These are phyloP conservation scores for Bryoglossum gracile DNA, from an alignment of 495 filamentous ascomycete genomes.

Conservation along the genomic window DNA sequence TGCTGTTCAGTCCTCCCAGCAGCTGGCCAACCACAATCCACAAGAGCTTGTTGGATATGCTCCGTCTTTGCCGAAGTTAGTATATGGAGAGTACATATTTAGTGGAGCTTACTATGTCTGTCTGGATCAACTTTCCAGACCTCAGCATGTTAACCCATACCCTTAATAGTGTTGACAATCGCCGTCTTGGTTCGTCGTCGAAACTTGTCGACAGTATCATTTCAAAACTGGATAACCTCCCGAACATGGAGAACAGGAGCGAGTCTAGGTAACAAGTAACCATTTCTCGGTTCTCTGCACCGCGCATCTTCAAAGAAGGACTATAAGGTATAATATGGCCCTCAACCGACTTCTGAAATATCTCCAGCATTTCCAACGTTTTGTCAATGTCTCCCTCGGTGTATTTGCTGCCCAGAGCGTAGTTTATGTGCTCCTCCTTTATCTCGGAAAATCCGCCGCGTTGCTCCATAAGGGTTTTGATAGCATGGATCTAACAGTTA, in stretches of 20 bases:
- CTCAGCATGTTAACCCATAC: slow-evolving; percentile 92
- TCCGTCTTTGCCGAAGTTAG: slow-evolving; percentile 53
- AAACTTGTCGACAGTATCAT: slow-evolving; percentile 73
- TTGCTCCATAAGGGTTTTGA: not conserved
- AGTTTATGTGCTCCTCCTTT: slow-evolving; percentile 56
- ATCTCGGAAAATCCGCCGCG: slow-evolving; percentile 26
- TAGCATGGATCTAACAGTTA: not conserved
- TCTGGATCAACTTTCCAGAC: slow-evolving; percentile 75
- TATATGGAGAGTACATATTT: not conserved
- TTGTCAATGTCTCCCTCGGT: slow-evolving; percentile 64
- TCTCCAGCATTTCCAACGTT: slow-evolving; percentile 64
- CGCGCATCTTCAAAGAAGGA: slow-evolving; percentile 61
- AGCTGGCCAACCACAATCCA: slow-evolving; percentile 88
- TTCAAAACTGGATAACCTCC: slow-evolving; percentile 81
- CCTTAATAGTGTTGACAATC: slow-evolving; percentile 64
- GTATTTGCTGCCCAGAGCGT: slow-evolving; percentile 59
- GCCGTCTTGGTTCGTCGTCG: slow-evolving; percentile 60
- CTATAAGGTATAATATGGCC: slow-evolving; percentile 72
- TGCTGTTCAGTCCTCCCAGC: slow-evolving; percentile 72
- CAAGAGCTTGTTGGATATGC: slow-evolving; percentile 72
- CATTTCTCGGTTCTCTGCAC: slow-evolving; percentile 76
- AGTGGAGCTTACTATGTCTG: slow-evolving; percentile 62
- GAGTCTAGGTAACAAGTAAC: slow-evolving; percentile 92
- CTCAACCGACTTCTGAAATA: slow-evolving; percentile 72
- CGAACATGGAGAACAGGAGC: slow-evolving; percentile 96